phyloP scores from a whole-genome alignment of 768 basidiomycete species.

The Crepidotus variabilis region DNA sequence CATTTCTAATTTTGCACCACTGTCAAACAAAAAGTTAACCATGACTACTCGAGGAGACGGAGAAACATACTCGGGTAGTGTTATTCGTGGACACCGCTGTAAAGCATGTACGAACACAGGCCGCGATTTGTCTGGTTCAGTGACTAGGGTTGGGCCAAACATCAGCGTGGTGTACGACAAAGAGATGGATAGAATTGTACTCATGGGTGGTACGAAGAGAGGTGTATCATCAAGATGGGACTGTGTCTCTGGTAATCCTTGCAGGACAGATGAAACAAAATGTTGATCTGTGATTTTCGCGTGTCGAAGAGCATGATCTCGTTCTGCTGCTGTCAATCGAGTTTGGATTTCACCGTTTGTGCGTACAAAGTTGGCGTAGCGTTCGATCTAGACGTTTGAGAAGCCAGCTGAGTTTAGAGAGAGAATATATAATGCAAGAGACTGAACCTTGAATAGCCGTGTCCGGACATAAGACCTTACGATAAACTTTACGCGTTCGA shows the following conservation, averaged over 20 bases:
- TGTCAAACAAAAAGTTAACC: constrained; percentile 8
- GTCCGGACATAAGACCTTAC: constrained; percentile 87
- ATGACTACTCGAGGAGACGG: neutral
- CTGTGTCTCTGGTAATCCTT: constrained; percentile 76
- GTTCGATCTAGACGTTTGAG: constrained; percentile 80
- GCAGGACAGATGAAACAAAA: constrained; percentile 75
- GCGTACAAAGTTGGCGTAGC: constrained; percentile 77
- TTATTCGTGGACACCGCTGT: constrained; percentile 61
- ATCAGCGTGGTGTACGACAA: neutral
- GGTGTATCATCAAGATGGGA: constrained; percentile 72
- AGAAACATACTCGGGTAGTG: constrained; percentile 61
- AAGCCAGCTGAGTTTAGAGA: neutral
- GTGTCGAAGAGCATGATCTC: constrained; percentile 77
- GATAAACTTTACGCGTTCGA: constrained; percentile 92
- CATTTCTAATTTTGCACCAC: constrained; percentile 72
- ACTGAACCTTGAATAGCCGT: constrained; percentile 74
- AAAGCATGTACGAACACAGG: constrained; percentile 84
- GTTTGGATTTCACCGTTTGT: constrained; percentile 68
- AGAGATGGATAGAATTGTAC: constrained; percentile 34
- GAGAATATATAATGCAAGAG: neutral
- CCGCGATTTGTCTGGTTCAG: constrained; percentile 68
- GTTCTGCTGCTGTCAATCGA: constrained; percentile 79
- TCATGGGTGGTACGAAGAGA: constrained; percentile 73
- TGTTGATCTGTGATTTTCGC: constrained; percentile 75
- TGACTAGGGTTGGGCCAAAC: constrained; percentile 42